Evolutionary conservation across 2,329 filamentous ascomycete genomes (phyloP).

Genomic region (Amauroascus niger): DNA sequence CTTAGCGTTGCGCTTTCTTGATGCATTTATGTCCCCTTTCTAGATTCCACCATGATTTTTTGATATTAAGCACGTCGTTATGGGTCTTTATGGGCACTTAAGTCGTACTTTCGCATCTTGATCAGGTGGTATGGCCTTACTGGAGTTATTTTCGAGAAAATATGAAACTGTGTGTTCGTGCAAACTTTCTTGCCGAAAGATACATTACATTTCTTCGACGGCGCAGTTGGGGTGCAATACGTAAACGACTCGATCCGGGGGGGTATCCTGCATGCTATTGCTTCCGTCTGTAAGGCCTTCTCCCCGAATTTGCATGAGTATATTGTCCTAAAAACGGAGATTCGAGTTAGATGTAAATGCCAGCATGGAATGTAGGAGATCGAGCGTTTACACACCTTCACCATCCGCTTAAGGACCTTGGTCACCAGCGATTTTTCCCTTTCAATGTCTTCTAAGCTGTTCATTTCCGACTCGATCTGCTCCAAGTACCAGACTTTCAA

Average conservation of each 20-base stretch:
- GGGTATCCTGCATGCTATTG: conserved; percentile 43
- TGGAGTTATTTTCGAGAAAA: background rate
- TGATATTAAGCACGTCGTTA: background rate
- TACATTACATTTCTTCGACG: conserved; percentile 47
- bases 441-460: conserved; percentile 71
- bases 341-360: background rate
- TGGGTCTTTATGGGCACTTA: background rate
- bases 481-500: conserved; percentile 86
- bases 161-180: background rate
- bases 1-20: background rate
- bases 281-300: conserved; percentile 79
- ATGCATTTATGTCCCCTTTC: background rate
- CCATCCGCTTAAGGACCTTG: conserved; percentile 91
- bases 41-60: background rate
- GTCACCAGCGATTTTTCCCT: conserved; percentile 60
- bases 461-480: conserved; percentile 73
- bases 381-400: conserved; percentile 59
- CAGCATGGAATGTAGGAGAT: background rate
- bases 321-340: conserved; percentile 43
- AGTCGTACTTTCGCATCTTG: background rate
- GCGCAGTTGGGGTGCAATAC: conserved; percentile 91
- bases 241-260: conserved; percentile 56
- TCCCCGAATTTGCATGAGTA: conserved; percentile 57
- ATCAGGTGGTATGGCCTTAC: background rate
- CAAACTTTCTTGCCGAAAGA: background rate